A percentile compares a stretch with the other conserved stretches of the same genome.
These are phyloP conservation scores for Penicillium sclerotigenum DNA, from an alignment of 2,329 filamentous ascomycete genomes.

Conservation along the genomic window DNA sequence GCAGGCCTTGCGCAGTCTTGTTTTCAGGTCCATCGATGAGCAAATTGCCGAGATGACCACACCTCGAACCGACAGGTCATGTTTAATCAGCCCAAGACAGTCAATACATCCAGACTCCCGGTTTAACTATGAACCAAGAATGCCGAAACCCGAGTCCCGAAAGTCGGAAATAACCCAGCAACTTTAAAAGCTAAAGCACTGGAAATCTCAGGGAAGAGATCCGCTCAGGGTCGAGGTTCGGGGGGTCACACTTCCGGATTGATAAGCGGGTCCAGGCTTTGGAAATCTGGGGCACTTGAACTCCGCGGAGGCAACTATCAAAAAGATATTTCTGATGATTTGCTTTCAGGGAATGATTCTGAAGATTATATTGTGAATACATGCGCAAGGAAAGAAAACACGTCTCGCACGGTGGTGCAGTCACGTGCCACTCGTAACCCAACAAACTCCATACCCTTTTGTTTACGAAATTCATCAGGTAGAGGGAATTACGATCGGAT, in stretches of 20 bases:
- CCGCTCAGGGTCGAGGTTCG: background rate
- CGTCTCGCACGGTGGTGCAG: background rate
- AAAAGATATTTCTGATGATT: background rate
- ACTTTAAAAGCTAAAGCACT: background rate
- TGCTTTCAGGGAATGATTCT: background rate
- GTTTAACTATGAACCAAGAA: background rate
- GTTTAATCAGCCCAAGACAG: constrained; percentile 12
- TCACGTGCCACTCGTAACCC: background rate
- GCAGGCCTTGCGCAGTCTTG: constrained; percentile 51
- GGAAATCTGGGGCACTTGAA: background rate
- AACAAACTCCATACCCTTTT: background rate
- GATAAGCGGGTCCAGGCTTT: background rate
- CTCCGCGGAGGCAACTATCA: background rate
- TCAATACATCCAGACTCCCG: constrained; percentile 7
- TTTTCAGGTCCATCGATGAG: constrained; percentile 38
- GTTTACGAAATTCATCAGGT: background rate
- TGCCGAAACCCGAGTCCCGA: background rate
- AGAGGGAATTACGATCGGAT: background rate
- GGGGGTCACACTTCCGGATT: constrained; percentile 1
- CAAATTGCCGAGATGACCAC: constrained; percentile 21
- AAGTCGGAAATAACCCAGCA: background rate
- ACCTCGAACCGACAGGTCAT: constrained; percentile 17
- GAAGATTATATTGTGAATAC: background rate
- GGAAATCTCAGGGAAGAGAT: background rate
- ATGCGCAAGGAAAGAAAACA: background rate